A percentile compares a stretch with the other conserved stretches of the same genome.
Evolutionary conservation across 2,329 filamentous ascomycete genomes (phyloP).

Genomic region (Beauveria rudraprayagi): DNA sequence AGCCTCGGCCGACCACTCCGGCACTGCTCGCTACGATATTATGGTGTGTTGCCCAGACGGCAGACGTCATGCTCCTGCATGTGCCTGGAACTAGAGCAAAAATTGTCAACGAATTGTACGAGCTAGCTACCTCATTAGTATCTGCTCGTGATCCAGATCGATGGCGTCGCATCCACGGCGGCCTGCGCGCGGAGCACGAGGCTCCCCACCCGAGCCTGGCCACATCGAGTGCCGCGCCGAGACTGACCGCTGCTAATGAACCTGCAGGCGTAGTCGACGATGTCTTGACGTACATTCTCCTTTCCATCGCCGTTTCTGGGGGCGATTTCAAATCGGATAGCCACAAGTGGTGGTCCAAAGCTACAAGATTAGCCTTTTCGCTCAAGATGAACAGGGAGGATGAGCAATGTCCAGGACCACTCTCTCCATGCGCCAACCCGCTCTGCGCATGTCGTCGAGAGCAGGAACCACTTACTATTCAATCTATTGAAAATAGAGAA

Average conservation of each 20-base stretch:
- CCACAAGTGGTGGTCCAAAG: conserved; percentile 40
- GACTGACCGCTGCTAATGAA: conserved; percentile 26
- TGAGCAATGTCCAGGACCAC: conserved; percentile 22
- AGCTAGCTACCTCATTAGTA: conserved; percentile 26
- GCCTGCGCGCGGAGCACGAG: conserved; percentile 26
- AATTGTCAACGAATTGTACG: conserved; percentile 30
- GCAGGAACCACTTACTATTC: conserved; percentile 18
- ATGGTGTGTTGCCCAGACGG: conserved; percentile 40
- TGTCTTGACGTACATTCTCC: conserved; percentile 36
- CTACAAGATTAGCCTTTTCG: conserved; percentile 29
- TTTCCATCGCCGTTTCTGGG: conserved; percentile 38
- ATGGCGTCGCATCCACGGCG: conserved; percentile 29
- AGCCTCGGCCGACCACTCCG: conserved; percentile 33
- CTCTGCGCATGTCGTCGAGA: conserved; percentile 24
- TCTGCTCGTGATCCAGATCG: conserved; percentile 28
- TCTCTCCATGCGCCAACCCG: conserved; percentile 24
- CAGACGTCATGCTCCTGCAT: conserved; percentile 34
- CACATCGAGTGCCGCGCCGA: conserved; percentile 19
- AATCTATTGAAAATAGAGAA: conserved; percentile 34
- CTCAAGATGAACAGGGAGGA: conserved; percentile 32
- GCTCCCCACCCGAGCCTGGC: conserved; percentile 19
- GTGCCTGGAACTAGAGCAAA: conserved; percentile 32
- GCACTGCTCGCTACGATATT: conserved; percentile 39
- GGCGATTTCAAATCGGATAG: conserved; percentile 41
- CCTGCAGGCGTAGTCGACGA: conserved; percentile 30